Conservation (phyloP, 495 filamentous ascomycete genomes). For the Cenococcum geophilum region DNA sequence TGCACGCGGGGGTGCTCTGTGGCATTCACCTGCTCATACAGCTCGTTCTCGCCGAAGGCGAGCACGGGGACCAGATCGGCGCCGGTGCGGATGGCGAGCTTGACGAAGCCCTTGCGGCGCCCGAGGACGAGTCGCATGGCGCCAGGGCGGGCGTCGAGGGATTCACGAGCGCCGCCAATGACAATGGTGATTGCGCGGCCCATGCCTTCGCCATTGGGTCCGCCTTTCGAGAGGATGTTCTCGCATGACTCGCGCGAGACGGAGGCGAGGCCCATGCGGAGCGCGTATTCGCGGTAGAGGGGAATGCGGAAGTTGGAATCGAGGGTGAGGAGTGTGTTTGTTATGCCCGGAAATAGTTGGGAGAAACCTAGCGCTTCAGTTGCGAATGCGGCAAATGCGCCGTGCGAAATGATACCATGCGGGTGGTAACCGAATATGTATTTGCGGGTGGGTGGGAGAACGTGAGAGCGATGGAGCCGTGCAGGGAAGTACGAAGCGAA, state of each 20-base stretch:
- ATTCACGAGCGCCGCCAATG: slow-evolving; percentile 85
- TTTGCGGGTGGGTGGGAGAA: slow-evolving; percentile 75
- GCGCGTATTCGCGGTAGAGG: slow-evolving; percentile 85
- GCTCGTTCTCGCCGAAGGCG: slow-evolving; percentile 89
- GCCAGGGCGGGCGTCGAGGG: slow-evolving; percentile 75
- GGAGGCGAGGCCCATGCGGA: slow-evolving; percentile 77
- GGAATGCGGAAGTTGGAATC: slow-evolving; percentile 93
- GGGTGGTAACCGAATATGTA: slow-evolving; percentile 99
- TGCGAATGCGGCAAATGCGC: slow-evolving; percentile 85
- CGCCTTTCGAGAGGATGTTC: slow-evolving; percentile 74
- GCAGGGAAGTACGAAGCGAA: slow-evolving; percentile 93
- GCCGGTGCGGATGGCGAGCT: slow-evolving; percentile 80
- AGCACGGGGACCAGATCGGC: slow-evolving; percentile 90
- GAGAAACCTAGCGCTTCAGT: slow-evolving; percentile 88
- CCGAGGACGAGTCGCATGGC: slow-evolving; percentile 69
- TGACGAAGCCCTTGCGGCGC: slow-evolving; percentile 85
- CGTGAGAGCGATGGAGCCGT: slow-evolving; percentile 71
- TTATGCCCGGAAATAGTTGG: slow-evolving; percentile 91
- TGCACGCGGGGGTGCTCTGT: slow-evolving; percentile 66
- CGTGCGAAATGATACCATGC: slow-evolving; percentile 93
- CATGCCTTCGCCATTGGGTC: slow-evolving; percentile 76
- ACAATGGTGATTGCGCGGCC: slow-evolving; percentile 95
- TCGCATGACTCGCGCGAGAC: slow-evolving; percentile 88
- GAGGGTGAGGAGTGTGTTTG: slow-evolving; percentile 82
- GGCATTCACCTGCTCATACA: slow-evolving; percentile 81